Percentiles rank a stretch among this genome's conserved stretches.
These are phyloP conservation scores for Fabrea salina DNA, from an alignment of 169 alveolate genomes.

Conservation along the genomic window DNA sequence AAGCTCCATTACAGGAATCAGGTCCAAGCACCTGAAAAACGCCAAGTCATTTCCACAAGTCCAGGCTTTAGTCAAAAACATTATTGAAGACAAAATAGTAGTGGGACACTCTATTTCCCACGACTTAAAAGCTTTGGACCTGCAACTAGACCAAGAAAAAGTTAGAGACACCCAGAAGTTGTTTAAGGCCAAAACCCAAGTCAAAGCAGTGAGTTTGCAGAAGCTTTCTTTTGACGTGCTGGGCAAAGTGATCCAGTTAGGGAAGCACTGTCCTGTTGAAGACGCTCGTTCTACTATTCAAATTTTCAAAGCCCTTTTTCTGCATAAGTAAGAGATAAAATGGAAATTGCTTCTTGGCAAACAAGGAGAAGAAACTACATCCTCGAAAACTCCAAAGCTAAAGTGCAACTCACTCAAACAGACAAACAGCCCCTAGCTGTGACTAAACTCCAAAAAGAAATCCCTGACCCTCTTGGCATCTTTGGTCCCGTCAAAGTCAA, in stretches of 20 bases:
- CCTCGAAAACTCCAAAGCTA: background rate
- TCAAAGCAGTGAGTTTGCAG: background rate
- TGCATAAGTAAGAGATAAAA: background rate
- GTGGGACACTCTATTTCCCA: constrained; percentile 38
- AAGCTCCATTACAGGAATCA: constrained; percentile 50
- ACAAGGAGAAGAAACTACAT: constrained; percentile 7
- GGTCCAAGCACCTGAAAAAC: constrained; percentile 35
- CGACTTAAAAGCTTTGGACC: constrained; percentile 33
- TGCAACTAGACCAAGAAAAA: background rate
- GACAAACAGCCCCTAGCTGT: background rate
- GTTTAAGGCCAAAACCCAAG: background rate
- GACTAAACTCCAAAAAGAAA: background rate
- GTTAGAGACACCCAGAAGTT: constrained; percentile 30
- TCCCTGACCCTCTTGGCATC: background rate
- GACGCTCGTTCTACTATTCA: constrained; percentile 36
- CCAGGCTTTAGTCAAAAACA: constrained; percentile 18
- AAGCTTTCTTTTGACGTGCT: background rate
- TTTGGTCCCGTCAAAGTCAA: background rate
- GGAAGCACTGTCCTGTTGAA: constrained; percentile 36
- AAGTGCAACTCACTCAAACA: background rate
- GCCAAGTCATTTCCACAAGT: constrained; percentile 43
- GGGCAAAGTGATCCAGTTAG: constrained; percentile 21
- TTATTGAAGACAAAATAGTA: constrained; percentile 19
- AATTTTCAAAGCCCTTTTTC: constrained; percentile 18
- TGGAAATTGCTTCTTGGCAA: constrained; percentile 21